Percentiles rank a stretch among this genome's conserved stretches.
Conservation (phyloP, 495 filamentous ascomycete genomes). For the Amniculicola lignicola region DNA sequence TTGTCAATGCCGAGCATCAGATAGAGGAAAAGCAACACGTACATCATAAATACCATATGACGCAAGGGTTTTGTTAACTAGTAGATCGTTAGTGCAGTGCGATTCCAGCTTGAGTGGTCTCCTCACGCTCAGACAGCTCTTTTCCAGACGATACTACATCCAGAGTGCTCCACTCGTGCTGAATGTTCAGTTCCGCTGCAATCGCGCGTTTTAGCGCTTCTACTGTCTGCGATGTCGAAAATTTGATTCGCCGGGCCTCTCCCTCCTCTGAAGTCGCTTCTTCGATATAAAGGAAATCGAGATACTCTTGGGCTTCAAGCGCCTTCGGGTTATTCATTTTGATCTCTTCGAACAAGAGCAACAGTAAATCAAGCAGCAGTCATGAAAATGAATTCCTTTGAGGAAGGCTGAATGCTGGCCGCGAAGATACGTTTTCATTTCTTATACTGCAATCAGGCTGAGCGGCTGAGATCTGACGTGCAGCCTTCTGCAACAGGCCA, state of each 20-base stretch:
- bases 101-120: neutral
- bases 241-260: neutral
- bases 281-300: constrained; percentile 3
- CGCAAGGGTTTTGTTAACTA: neutral
- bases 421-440: too few relatives aligned
- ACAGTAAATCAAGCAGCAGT: too few relatives aligned
- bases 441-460: too few relatives aligned
- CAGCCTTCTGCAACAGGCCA: too few relatives aligned
- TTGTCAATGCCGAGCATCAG: neutral
- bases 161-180: neutral
- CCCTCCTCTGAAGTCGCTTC: constrained; percentile 2
- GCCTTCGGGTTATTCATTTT: neutral
- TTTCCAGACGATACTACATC: neutral
- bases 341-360: too few relatives aligned
- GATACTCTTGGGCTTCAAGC: neutral
- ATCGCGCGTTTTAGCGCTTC: neutral
- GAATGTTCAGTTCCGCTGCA: neutral
- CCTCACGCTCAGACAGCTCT: neutral
- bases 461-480: too few relatives aligned
- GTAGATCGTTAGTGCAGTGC: neutral
- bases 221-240: constrained; percentile 1
- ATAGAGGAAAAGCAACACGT: neutral
- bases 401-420: too few relatives aligned
- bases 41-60: neutral
- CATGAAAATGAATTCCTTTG: too few relatives aligned